Evolutionary conservation across 371 early-diverging fungal species (phyloP).

Genomic region (Mortierella sp.): DNA sequence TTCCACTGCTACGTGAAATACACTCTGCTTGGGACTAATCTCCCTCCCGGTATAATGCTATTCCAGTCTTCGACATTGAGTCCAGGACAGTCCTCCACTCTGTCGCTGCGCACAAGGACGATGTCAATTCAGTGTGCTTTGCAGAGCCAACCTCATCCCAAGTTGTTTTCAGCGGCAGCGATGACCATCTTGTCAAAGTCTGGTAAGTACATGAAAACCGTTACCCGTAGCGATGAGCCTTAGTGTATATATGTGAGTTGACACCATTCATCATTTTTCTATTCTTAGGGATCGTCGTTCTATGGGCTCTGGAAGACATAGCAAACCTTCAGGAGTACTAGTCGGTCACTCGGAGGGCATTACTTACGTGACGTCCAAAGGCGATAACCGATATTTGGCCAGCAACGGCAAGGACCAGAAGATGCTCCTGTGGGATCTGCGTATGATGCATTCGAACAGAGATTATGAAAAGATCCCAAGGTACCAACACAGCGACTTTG

Average conservation of each 20-base stretch:
- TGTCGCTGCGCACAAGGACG: slow-evolving; percentile 59
- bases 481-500: slow-evolving; percentile 15
- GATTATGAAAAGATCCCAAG: slow-evolving; percentile 9
- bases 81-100: slow-evolving; percentile 56
- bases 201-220: slow-evolving; percentile 45
- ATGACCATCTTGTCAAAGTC: slow-evolving; percentile 69
- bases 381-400: slow-evolving; percentile 69
- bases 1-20: too few relatives aligned
- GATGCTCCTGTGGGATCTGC: slow-evolving; percentile 76
- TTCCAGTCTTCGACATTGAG: slow-evolving; percentile 67
- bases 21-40: too few relatives aligned
- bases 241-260: too few relatives aligned
- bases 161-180: slow-evolving; percentile 70
- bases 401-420: slow-evolving; percentile 66
- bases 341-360: slow-evolving; percentile 78
- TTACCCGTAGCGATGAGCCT: neutral
- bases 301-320: slow-evolving; percentile 43
- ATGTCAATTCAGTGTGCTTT: slow-evolving; percentile 73
- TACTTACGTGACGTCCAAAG: slow-evolving; percentile 71
- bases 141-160: slow-evolving; percentile 67
- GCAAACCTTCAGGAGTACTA: slow-evolving; percentile 65
- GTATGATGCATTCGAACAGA: slow-evolving; percentile 53
- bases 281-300: slow-evolving; percentile 67
- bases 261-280: neutral
- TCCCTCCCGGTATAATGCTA: too few relatives aligned